These are phyloP conservation scores for Hibiscus tridactylites DNA, from an alignment of 345 rosid species.

Conservation along the genomic window DNA sequence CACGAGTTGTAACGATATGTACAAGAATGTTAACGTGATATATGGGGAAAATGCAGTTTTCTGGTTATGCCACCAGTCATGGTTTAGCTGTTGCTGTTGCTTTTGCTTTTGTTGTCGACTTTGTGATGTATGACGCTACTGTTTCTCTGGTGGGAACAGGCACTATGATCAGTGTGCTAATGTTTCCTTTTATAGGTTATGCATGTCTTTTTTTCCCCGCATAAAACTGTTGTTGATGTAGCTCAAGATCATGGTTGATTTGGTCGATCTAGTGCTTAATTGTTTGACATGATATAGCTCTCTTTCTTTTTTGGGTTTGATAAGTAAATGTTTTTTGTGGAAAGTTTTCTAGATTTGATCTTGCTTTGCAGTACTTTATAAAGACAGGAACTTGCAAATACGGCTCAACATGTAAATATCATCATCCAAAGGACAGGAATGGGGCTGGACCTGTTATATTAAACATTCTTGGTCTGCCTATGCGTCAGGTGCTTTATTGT, in stretches of 20 bases:
- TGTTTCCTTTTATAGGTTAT: not conserved
- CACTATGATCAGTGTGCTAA: not conserved
- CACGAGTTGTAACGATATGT: not conserved
- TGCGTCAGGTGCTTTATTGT: not conserved
- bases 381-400: conserved; percentile 87
- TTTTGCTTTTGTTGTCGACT: too few relatives aligned
- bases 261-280: not conserved
- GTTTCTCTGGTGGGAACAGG: too few relatives aligned
- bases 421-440: conserved; percentile 53
- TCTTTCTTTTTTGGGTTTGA: not conserved
- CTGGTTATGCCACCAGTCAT: not conserved
- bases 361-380: not conserved
- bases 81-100: not conserved
- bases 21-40: not conserved
- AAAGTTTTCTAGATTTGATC: not conserved
- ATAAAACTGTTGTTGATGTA: not conserved
- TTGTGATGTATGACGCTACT: too few relatives aligned
- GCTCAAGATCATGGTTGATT: not conserved
- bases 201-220: not conserved
- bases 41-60: not conserved
- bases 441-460: conserved; percentile 29
- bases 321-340: not conserved
- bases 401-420: conserved; percentile 74
- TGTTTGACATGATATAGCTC: not conserved
- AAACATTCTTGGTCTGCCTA: conserved; percentile 38